A percentile compares a stretch with the other conserved stretches of the same genome.
Conservation (phyloP, 192 early-diverging fungal species). For the Umbelopsis sp. region DNA sequence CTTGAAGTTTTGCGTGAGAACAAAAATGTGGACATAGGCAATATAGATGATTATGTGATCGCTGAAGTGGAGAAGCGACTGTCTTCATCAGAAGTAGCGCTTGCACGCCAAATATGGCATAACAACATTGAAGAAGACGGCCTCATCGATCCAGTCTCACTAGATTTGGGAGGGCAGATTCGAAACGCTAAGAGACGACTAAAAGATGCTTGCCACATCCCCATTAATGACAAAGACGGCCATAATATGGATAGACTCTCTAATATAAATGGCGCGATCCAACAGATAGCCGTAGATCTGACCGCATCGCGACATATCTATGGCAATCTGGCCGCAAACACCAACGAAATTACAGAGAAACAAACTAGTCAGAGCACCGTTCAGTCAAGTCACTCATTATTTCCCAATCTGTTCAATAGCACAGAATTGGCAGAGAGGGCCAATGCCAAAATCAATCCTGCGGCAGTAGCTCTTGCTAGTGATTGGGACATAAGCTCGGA, state of each 20-base stretch:
- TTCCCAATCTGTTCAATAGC: not conserved
- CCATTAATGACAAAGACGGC: too few relatives aligned
- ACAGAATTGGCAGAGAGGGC: not conserved
- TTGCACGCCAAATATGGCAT: not conserved
- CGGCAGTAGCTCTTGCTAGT: not conserved
- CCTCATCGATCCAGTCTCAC: not conserved
- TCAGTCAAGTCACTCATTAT: not conserved
- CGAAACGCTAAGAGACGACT: not conserved
- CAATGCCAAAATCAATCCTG: not conserved
- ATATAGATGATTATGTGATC: not conserved
- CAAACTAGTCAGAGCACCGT: not conserved
- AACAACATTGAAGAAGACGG: conserved; percentile 4
- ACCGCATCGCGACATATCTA: not conserved
- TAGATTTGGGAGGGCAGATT: not conserved
- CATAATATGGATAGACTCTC: too few relatives aligned
- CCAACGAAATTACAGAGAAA: not conserved
- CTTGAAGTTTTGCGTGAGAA: not conserved
- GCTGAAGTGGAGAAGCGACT: conserved; percentile 1
- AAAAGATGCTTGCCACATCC: not conserved
- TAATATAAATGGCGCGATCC: not conserved
- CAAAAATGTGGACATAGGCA: not conserved
- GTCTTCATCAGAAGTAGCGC: not conserved
- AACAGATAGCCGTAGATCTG: not conserved
- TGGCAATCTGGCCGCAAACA: not conserved
- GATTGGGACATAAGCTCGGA: conserved; percentile 14